phyloP scores from a whole-genome alignment of 495 filamentous ascomycete species.

The Hypoxylon crocopeplum region DNA sequence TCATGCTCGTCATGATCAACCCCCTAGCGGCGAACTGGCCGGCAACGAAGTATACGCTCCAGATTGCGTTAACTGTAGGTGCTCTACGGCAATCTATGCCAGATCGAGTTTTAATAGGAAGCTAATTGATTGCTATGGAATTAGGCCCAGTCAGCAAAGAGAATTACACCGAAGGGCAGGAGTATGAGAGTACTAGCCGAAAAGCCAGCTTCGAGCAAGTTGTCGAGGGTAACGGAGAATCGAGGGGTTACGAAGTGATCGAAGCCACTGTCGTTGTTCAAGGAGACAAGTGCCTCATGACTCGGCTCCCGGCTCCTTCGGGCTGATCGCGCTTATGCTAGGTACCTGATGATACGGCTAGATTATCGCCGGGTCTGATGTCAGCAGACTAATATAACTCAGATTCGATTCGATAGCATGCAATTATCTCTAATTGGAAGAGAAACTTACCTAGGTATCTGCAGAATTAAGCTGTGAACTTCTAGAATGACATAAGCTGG shows the following conservation, averaged over 20 bases:
- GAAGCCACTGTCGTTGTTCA: too few species aligned
- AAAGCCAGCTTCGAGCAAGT: background rate
- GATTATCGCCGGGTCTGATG: too few species aligned
- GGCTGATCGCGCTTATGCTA: too few species aligned
- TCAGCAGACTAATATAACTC: too few species aligned
- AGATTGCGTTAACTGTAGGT: slow-evolving; percentile 86
- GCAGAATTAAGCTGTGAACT: too few species aligned
- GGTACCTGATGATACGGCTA: too few species aligned
- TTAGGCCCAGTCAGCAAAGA: slow-evolving; percentile 17
- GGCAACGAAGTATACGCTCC: slow-evolving; percentile 89
- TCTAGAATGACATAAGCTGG: too few species aligned
- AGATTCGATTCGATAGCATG: too few species aligned
- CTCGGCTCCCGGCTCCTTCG: too few species aligned
- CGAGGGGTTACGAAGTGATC: background rate
- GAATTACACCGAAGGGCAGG: background rate
- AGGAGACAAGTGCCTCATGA: too few species aligned
- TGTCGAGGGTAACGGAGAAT: background rate
- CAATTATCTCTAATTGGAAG: too few species aligned
- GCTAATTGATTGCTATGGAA: background rate
- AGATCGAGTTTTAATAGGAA: background rate
- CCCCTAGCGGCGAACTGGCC: slow-evolving; percentile 82
- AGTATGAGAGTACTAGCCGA: background rate
- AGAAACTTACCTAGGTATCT: too few species aligned
- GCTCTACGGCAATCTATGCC: background rate
- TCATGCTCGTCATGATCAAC: slow-evolving; percentile 98